Evolutionary conservation across 768 basidiomycete species (phyloP).

Genomic region (Tremella yokohamensis): DNA sequence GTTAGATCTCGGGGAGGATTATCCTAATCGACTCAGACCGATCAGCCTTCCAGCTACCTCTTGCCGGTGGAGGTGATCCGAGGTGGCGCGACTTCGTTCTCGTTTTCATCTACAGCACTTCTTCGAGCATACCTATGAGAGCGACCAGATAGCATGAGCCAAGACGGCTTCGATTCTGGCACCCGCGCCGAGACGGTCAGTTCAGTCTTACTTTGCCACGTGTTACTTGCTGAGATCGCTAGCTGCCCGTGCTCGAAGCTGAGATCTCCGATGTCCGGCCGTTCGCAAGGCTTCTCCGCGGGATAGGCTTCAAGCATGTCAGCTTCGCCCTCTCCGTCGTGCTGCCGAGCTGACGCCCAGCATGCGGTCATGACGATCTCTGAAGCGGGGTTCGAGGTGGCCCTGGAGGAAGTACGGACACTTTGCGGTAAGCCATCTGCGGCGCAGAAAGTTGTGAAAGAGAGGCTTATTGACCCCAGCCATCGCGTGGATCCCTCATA

Average conservation of each 20-base stretch:
- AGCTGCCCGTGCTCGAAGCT: conserved; percentile 47
- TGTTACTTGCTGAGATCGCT: too few relatives aligned
- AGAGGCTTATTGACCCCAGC: conserved; percentile 54
- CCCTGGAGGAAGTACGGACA: conserved; percentile 79
- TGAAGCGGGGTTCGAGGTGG: conserved; percentile 66
- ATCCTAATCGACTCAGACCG: too few relatives aligned
- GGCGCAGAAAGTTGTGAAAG: background rate
- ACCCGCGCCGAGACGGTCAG: too few relatives aligned
- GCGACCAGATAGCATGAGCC: too few relatives aligned
- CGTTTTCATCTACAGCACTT: too few relatives aligned
- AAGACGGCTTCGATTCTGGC: too few relatives aligned
- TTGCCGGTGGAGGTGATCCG: too few relatives aligned
- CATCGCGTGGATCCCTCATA: conserved; percentile 73
- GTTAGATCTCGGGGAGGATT: too few relatives aligned
- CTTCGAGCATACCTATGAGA: too few relatives aligned
- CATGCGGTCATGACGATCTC: conserved; percentile 71
- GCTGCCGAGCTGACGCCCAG: conserved; percentile 33
- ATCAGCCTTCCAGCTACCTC: too few relatives aligned
- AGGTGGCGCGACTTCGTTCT: too few relatives aligned
- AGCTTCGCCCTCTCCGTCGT: conserved; percentile 36
- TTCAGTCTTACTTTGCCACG: too few relatives aligned
- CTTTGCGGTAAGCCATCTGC: conserved; percentile 62
- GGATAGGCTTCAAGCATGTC: conserved; percentile 77
- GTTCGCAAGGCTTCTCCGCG: conserved; percentile 71
- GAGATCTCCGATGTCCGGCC: conserved; percentile 67